phyloP scores from a whole-genome alignment of 2,329 filamentous ascomycete genomes.

The Coniella lustricola region DNA sequence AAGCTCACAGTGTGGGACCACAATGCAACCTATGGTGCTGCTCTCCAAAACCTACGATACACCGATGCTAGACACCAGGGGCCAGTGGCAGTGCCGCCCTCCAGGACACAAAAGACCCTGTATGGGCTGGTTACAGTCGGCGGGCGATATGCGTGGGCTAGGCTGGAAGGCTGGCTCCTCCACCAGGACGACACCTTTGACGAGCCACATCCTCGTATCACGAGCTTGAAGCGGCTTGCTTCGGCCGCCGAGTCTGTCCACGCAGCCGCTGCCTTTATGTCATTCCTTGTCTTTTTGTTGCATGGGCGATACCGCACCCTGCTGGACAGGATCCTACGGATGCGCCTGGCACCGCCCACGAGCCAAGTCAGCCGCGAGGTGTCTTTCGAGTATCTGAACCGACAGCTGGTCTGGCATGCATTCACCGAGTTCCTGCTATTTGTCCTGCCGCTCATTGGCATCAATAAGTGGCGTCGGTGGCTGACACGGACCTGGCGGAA shows the following conservation, averaged over 20 bases:
- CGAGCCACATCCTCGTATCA: conserved; percentile 42
- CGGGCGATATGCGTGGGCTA: conserved; percentile 83
- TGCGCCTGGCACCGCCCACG: conserved; percentile 78
- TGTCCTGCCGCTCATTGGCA: conserved; percentile 90
- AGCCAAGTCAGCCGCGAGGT: conserved; percentile 85
- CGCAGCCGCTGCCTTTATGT: conserved; percentile 72
- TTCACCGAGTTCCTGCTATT: conserved; percentile 99
- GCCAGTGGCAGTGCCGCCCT: conserved; percentile 60
- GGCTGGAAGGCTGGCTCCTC: conserved; percentile 83
- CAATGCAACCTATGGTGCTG: conserved; percentile 88
- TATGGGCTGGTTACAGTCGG: conserved; percentile 84
- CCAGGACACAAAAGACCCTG: conserved; percentile 72
- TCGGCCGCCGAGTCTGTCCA: conserved; percentile 64
- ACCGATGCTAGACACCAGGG: conserved; percentile 69
- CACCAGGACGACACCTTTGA: conserved; percentile 70
- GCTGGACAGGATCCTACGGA: conserved; percentile 73
- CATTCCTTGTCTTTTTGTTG: conserved; percentile 84
- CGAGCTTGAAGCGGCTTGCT: conserved; percentile 61
- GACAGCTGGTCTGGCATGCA: conserved; percentile 98
- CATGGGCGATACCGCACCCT: conserved; percentile 89
- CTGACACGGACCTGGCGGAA: conserved; percentile 80
- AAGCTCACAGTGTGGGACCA: conserved; percentile 97
- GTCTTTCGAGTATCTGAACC: conserved; percentile 94
- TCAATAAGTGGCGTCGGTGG: conserved; percentile 88
- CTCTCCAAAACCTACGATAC: conserved; percentile 84